Base-by-base conservation (phyloP, 331 rosid genomes). In the Phaseolus coccineus region DNA sequence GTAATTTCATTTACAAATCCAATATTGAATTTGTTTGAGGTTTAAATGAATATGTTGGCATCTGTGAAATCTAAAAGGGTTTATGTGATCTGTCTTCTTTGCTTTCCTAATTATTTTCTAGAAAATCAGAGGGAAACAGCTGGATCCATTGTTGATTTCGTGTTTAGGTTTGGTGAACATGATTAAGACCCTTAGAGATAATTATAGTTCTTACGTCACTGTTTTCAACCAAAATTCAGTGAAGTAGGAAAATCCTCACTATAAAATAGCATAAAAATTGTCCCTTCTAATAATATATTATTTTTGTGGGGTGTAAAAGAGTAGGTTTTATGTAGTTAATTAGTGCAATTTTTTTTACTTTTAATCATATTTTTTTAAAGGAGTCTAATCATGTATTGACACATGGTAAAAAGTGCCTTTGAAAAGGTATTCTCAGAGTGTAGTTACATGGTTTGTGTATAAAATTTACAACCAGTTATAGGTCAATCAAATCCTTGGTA, bases 111-210 rank as follows among this genome's bases (percentile, higher is more conserved):
- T 13, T 16, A 52, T n/a, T 9, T 80, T 44, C 44, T 42, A 12
- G 25, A 71, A 52, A 82, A 76, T 55, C 30, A 42, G 56, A 81
- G 71, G 51, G 28, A 61, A 76, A 62, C 82, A 77, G 78, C 74
- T 77, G 79, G 63, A 69, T 9, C 62, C 66, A 22, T 50, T 39
- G 14, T 50, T 61, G 31, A 61, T 76, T 69, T 61, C 61, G 68
- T 50, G 24, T 4, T 8, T 4, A 12, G 52, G 48, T 56, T 61
- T 51, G 81, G 73, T 63, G 31, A 63, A 28, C 19, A 61, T 62
- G 81, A 76, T 69, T 6, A 28, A 10, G 79, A 82, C 74, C 46
- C 1, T 4, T 30, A 30, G 4, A n/a, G 51, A 62, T 47, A 31
- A 42, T 42, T 42, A 42, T 9, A 42, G 3, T 42, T 42, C 47